These are phyloP conservation scores for Fusarium robinianum DNA, from an alignment of 2,329 filamentous ascomycete species.

Conservation along the genomic window DNA sequence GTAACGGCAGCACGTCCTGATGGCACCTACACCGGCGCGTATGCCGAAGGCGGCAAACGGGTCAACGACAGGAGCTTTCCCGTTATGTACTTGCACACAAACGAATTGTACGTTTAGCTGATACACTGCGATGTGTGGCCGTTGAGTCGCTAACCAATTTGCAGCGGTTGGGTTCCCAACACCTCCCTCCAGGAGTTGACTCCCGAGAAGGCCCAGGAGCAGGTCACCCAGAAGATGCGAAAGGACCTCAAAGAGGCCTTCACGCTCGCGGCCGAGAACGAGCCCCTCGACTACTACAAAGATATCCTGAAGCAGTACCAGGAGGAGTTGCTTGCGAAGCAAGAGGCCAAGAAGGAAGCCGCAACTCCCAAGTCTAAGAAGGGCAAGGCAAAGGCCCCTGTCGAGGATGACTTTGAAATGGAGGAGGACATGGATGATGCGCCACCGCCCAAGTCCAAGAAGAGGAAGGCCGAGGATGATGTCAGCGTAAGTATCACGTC, in stretches of 20 bases:
- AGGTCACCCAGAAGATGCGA: slow-evolving; percentile 75
- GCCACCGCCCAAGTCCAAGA: slow-evolving; percentile 64
- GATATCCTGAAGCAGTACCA: slow-evolving; percentile 71
- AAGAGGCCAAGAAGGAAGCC: slow-evolving; percentile 51
- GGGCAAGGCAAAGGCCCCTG: slow-evolving; percentile 56
- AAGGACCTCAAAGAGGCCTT: slow-evolving; percentile 82
- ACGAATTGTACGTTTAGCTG: slow-evolving; percentile 83
- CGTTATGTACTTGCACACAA: slow-evolving; percentile 92
- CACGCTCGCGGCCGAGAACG: slow-evolving; percentile 74
- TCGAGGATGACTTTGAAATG: too few relatives aligned
- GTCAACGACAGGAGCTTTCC: slow-evolving; percentile 84
- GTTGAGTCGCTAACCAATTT: slow-evolving; percentile 19
- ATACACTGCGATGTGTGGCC: background rate
- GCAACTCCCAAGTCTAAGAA: slow-evolving; percentile 49
- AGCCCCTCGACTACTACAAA: slow-evolving; percentile 84
- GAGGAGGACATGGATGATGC: slow-evolving; percentile 66
- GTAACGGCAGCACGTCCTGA: slow-evolving; percentile 82
- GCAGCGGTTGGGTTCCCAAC: slow-evolving; percentile 89
- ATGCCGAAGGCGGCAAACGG: slow-evolving; percentile 84
- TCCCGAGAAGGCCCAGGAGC: slow-evolving; percentile 69
- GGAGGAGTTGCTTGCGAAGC: slow-evolving; percentile 65
- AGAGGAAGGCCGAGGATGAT: slow-evolving; percentile 88
- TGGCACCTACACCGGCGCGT: slow-evolving; percentile 86
- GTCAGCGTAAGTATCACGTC: slow-evolving; percentile 55
- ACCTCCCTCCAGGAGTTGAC: slow-evolving; percentile 79